Percentiles rank a stretch among this genome's conserved stretches.
Conservation (phyloP, 1,284 basidiomycete species). For the Ustilago shanxiensis region DNA sequence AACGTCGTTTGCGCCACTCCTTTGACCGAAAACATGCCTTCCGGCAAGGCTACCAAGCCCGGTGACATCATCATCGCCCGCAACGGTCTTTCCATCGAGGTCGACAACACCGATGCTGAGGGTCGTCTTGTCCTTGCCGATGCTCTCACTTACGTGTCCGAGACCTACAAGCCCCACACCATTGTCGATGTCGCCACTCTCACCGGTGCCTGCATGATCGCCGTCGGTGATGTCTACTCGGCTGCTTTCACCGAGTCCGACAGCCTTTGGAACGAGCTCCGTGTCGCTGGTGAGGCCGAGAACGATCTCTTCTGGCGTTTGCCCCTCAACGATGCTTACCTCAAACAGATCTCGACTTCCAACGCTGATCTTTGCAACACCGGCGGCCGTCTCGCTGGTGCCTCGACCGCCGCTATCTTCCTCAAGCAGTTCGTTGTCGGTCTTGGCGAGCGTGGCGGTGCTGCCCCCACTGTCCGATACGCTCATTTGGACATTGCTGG, state of each 20-base stretch:
- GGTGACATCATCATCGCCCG: conserved; percentile 85
- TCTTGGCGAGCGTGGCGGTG: conserved; percentile 58
- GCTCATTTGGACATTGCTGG: conserved; percentile 80
- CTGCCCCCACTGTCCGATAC: conserved; percentile 54
- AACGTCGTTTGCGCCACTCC: conserved; percentile 82
- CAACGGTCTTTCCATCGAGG: conserved; percentile 87
- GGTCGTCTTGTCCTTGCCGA: conserved; percentile 82
- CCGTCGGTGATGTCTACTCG: conserved; percentile 78
- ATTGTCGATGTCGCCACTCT: conserved; percentile 88
- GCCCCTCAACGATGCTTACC: conserved; percentile 80
- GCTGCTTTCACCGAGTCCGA: conserved; percentile 80
- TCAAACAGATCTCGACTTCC: conserved; percentile 80
- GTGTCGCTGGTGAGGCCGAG: conserved; percentile 80
- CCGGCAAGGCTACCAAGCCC: conserved; percentile 85
- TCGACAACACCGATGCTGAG: conserved; percentile 91
- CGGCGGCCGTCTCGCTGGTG: conserved; percentile 79
- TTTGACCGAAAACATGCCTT: conserved; percentile 80
- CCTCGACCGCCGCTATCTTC: conserved; percentile 87
- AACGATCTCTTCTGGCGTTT: conserved; percentile 71
- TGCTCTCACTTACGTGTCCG: conserved; percentile 85
- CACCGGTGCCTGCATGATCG: conserved; percentile 73
- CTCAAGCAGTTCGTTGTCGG: conserved; percentile 78
- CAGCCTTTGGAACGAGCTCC: conserved; percentile 77
- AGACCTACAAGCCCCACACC: conserved; percentile 82
- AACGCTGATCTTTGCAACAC: conserved; percentile 87